Base-by-base conservation (phyloP, 2,329 filamentous ascomycete genomes). In the Pseudogymnoascus sp. region DNA sequence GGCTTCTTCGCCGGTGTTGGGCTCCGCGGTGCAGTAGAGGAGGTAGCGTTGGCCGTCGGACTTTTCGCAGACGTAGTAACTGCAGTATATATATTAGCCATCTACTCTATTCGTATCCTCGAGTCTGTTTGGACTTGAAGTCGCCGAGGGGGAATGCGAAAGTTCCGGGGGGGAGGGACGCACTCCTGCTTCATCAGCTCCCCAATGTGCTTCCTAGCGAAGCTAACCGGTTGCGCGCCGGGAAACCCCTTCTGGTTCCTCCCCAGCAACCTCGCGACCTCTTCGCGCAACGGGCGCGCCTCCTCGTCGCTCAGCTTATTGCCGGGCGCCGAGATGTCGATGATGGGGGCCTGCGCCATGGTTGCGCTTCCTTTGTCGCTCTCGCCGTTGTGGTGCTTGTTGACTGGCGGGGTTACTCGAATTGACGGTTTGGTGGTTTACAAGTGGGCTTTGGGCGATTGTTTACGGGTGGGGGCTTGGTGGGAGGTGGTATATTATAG, bases 41-140 rank as follows among this genome's bases (percentile, higher is more conserved):
- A 99, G 83, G 74, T 95, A 97, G 66, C 94, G 87, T 66, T 97
- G 90, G 61, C 94, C 94, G 72, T 99, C 94, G 0, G 93, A 96
- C 78, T 99, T 99, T 76, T 99, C 94, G 79, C 93, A 97, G 66
- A 99, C 89, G 73, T 92, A 99, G 78, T 97, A 99, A 75, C 86
- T 88, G 65, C 60, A 42, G 5, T 5, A 2, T 2, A 12, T 4
- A 15, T 8, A 7, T 63, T 62, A 39, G 65, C 45, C 7, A 10
- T 13, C 3, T 29, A 29, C 42, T 10, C 18, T 4, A 48, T 18
- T 3, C 8, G 10, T 36, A 36, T 10, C 10, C 10, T 36, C 8
- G 4, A 36, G 10, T 36, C 4, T 4, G 8, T 4, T 10, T 21
- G 39, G 6, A n/a, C n/a, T 3, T 42, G 39, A 42, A 25, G 6